phyloP scores from a whole-genome alignment of 1,139 yeast genomes.

The Geotrichum candidum region DNA sequence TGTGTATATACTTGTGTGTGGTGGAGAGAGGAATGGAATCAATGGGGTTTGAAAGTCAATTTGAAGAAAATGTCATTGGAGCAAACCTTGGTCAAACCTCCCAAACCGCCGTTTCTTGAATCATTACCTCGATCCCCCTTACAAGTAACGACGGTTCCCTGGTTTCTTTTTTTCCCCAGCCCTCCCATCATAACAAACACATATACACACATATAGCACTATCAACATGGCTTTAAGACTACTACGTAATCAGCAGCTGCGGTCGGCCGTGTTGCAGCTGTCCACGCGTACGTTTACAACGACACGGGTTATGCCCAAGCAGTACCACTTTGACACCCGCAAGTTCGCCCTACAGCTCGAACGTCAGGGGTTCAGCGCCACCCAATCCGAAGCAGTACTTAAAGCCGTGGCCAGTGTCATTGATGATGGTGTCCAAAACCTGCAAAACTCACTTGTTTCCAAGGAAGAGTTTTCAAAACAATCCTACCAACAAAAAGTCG shows the following conservation, averaged over 20 bases:
- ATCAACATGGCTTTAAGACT: background rate
- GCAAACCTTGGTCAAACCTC: background rate
- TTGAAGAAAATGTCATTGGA: conserved; percentile 1
- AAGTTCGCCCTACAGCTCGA: conserved; percentile 64
- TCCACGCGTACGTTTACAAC: background rate
- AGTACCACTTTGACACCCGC: conserved; percentile 64
- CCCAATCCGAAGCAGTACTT: conserved; percentile 80
- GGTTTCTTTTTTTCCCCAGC: background rate
- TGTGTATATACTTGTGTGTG: background rate
- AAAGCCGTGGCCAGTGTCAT: conserved; percentile 69
- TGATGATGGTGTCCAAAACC: conserved; percentile 72
- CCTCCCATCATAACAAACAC: background rate
- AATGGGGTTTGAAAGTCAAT: background rate
- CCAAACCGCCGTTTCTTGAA: background rate
- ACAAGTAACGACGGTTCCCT: background rate
- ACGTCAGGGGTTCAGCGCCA: conserved; percentile 61
- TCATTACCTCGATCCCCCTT: background rate
- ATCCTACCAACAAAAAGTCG: conserved; percentile 93
- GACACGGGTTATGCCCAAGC: conserved; percentile 16
- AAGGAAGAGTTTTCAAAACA: conserved; percentile 76
- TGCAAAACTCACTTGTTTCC: conserved; percentile 70
- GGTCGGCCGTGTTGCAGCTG: background rate
- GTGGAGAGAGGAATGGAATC: background rate
- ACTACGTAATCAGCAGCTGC: background rate
- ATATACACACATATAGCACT: background rate